Base-by-base conservation (phyloP, 1,139 yeast species). In the Candida sojae region DNA sequence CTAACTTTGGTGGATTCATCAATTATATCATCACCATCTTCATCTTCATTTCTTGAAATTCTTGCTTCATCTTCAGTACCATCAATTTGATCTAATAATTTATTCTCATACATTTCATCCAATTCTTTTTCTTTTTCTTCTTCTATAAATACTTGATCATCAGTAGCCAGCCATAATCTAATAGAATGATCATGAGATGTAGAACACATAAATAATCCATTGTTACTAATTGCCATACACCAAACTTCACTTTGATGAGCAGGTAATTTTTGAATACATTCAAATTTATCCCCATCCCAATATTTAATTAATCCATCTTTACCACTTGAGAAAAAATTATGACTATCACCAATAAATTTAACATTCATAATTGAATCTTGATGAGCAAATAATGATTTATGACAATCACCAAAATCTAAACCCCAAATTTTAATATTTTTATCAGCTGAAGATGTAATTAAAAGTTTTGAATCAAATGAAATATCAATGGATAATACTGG, bases 271-370 rank as follows among this genome's bases (percentile, higher is more conserved):
- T 93, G 98, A 55, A 93, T 82, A 66, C 95, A 88, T 59, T 90
- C 97, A 66, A 93, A 93, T 69, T 93, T 93, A 61, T 89, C 96
- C 55, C 98, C 99, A 67, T 93, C 99, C 99, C 99, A 93, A 66
- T 90, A 91, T 68, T 95, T 93, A 49, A 93, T 80, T 54, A 86
- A 69, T 11, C 90, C 92, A 67, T 93, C 99, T 64, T 93, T 93
- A 43, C 95, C 86, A 50, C 91, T 84, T 45, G 96, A 87, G 68
- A 95, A 88, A 66, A 95, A 91, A 66, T 92, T 83, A 64, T 92
- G 97, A 10, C 88, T 78, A 13, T 84, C 86, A 1, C 96, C 95
- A 52, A 91, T 80, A 61, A 93, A 93, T 52, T 73, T 80, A 33
- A 92, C 97, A 56, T 80, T 79, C 96, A 93, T 89, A 51, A 93